These are phyloP conservation scores for Saccharum hybrid DNA, from an alignment of 202 grass and related monocot species.

Conservation along the genomic window DNA sequence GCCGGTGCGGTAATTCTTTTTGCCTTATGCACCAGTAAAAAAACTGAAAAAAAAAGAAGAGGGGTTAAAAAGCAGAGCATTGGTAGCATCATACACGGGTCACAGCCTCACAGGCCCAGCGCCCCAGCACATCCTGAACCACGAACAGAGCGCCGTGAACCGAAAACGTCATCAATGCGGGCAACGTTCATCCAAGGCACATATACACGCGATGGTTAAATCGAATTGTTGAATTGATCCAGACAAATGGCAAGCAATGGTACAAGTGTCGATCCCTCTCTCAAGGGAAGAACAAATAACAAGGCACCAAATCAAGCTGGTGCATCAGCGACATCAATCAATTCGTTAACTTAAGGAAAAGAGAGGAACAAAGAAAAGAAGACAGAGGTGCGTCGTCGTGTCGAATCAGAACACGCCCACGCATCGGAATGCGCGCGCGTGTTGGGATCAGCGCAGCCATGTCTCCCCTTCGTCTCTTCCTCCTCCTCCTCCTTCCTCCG, in stretches of 20 bases:
- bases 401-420: constrained; percentile 35
- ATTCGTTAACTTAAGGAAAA: constrained; percentile 37
- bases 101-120: neutral
- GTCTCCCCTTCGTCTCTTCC: neutral
- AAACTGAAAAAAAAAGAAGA: neutral
- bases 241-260: constrained; percentile 49
- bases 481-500: neutral
- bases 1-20: neutral
- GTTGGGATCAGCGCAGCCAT: constrained; percentile 24
- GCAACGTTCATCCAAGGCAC: neutral
- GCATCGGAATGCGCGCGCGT: constrained; percentile 24
- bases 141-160: neutral
- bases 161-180: neutral
- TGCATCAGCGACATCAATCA: constrained; percentile 27
- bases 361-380: neutral
- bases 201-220: neutral
- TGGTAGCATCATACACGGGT: neutral
- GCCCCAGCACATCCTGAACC: too few species aligned
- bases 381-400: neutral
- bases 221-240: constrained; percentile 44
- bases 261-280: constrained; percentile 47
- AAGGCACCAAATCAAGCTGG: constrained; percentile 34
- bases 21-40: neutral
- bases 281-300: constrained; percentile 40
- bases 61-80: neutral